These are phyloP conservation scores for Colletotrichum aenigma DNA, from an alignment of 2,329 filamentous ascomycete genomes.

Conservation along the genomic window DNA sequence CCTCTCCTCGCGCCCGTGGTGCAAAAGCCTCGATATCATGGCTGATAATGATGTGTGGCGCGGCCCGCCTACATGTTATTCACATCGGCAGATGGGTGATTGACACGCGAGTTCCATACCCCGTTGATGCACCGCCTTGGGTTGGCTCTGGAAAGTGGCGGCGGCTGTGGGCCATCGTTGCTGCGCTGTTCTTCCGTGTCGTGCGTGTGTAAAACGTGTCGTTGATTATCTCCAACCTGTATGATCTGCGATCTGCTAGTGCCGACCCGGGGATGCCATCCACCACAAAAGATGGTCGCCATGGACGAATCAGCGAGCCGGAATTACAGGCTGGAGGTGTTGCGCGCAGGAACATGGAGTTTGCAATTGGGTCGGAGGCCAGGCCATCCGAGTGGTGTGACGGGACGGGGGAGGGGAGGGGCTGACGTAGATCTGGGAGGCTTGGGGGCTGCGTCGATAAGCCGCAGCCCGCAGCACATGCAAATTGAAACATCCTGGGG, in stretches of 20 bases:
- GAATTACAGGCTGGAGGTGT: not conserved
- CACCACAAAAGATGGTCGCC: not conserved
- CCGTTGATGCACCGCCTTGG: not conserved
- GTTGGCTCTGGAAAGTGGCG: not conserved
- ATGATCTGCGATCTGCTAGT: slow-evolving; percentile 4
- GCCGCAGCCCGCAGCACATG: not conserved
- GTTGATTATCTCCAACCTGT: not conserved
- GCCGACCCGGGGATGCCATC: not conserved
- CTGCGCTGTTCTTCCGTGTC: not conserved
- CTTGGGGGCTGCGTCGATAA: not conserved
- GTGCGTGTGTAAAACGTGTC: not conserved
- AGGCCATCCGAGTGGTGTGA: slow-evolving; percentile 8
- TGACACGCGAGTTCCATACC: not conserved
- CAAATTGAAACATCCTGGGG: not conserved
- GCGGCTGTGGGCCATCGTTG: not conserved
- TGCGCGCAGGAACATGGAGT: slow-evolving; percentile 1
- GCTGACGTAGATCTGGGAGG: slow-evolving; percentile 7
- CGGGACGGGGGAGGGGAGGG: not conserved
- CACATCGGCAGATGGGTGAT: not conserved
- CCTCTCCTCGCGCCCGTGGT: not conserved
- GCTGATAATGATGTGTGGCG: not conserved
- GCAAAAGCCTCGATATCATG: not conserved
- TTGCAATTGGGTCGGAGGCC: not conserved
- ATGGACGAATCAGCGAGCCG: slow-evolving; percentile 7
- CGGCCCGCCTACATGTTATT: not conserved